A percentile compares a stretch with the other conserved stretches of the same genome.
Evolutionary conservation across 768 basidiomycete species (phyloP).

Genomic region (Tricholoma saponaceum): DNA sequence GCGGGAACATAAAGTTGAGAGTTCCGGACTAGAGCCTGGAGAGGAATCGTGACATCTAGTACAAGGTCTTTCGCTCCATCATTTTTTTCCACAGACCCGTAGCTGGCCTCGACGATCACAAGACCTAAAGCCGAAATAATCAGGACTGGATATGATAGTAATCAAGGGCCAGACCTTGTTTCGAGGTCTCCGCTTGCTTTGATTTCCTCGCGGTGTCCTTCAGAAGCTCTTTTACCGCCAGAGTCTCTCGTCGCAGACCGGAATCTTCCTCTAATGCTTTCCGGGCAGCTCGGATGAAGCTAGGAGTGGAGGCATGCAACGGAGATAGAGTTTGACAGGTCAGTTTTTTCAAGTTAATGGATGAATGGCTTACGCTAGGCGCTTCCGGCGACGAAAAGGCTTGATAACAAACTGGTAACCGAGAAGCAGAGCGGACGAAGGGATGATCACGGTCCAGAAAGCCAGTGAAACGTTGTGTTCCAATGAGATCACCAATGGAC

Average conservation of each 20-base stretch:
- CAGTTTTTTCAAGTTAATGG: not conserved
- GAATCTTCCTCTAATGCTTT: slow-evolving; percentile 62
- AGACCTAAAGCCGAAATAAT: slow-evolving; percentile 47
- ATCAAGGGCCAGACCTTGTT: slow-evolving; percentile 48
- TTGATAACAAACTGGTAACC: slow-evolving; percentile 56
- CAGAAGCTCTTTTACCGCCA: slow-evolving; percentile 59
- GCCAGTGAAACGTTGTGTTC: slow-evolving; percentile 44
- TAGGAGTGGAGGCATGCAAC: slow-evolving; percentile 22
- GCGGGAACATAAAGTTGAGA: slow-evolving; percentile 78
- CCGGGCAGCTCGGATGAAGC: slow-evolving; percentile 64
- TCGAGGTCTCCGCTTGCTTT: slow-evolving; percentile 56
- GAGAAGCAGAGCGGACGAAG: slow-evolving; percentile 47
- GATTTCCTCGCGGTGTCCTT: slow-evolving; percentile 64
- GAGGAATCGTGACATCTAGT: slow-evolving; percentile 74
- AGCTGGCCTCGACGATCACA: slow-evolving; percentile 71
- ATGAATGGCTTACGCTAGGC: slow-evolving; percentile 43
- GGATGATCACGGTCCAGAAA: slow-evolving; percentile 48
- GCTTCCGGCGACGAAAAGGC: slow-evolving; percentile 48
- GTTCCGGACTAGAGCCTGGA: slow-evolving; percentile 78
- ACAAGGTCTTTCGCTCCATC: slow-evolving; percentile 50
- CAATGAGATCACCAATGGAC: slow-evolving; percentile 56
- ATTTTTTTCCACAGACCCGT: slow-evolving; percentile 53
- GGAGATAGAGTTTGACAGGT: not conserved
- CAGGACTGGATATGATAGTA: slow-evolving; percentile 7
- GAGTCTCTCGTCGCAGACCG: slow-evolving; percentile 57